phyloP scores from a whole-genome alignment of 495 filamentous ascomycete species.

The Podospora australis region DNA sequence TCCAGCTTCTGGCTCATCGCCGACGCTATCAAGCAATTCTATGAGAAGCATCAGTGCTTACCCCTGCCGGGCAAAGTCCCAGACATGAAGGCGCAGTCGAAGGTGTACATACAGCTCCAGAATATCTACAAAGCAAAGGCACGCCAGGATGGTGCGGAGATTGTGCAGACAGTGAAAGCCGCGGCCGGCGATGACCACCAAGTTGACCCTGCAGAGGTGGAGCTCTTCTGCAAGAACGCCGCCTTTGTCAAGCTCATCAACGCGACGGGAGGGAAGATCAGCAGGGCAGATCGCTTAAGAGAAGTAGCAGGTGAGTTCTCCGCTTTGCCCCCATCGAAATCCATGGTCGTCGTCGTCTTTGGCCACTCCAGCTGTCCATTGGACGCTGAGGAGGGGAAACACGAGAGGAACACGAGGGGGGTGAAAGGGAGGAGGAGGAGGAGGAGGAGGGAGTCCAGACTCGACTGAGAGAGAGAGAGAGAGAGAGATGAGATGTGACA shows the following conservation, averaged over 20 bases:
- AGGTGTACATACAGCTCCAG: slow-evolving; percentile 85
- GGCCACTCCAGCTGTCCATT: slow-evolving; percentile 2
- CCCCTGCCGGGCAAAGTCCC: slow-evolving; percentile 84
- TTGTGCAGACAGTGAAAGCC: slow-evolving; percentile 59
- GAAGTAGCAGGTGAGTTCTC: slow-evolving; percentile 28
- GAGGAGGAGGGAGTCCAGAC: slow-evolving; percentile 3
- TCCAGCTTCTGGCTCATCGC: slow-evolving; percentile 86
- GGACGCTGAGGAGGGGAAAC: background rate
- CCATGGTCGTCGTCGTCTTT: background rate
- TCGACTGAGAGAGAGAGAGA: slow-evolving; percentile 4
- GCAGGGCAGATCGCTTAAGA: slow-evolving; percentile 21
- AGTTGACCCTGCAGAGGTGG: slow-evolving; percentile 71
- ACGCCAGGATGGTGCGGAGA: slow-evolving; percentile 69
- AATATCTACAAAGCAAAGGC: slow-evolving; percentile 92
- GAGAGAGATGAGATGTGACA: background rate
- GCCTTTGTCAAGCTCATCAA: slow-evolving; percentile 85
- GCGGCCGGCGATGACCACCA: slow-evolving; percentile 46
- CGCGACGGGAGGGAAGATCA: slow-evolving; percentile 24
- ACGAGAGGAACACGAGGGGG: background rate
- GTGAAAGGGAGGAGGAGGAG: slow-evolving; percentile 6
- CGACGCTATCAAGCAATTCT: slow-evolving; percentile 69
- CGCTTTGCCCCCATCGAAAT: background rate
- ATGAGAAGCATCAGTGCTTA: slow-evolving; percentile 59
- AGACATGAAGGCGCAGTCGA: slow-evolving; percentile 96
- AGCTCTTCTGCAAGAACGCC: slow-evolving; percentile 92